Conservation (phyloP, 2,329 filamentous ascomycete genomes). For the Alternaria arborescens region DNA sequence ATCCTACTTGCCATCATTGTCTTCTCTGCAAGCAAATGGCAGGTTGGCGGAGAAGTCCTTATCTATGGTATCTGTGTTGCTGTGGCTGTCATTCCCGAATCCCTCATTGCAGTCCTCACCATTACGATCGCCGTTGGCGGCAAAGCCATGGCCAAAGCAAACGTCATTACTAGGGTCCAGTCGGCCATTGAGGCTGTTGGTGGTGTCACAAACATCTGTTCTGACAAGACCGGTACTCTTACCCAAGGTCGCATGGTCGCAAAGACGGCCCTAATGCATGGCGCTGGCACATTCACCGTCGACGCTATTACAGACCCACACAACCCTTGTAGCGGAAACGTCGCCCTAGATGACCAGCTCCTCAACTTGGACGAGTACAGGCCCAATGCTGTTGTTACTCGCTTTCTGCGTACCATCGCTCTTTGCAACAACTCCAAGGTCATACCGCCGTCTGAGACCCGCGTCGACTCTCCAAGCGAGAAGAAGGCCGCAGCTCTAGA, state of each 20-base stretch:
- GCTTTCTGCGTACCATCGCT: slow-evolving; percentile 49
- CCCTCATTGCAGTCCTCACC: slow-evolving; percentile 71
- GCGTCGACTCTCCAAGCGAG: slow-evolving; percentile 60
- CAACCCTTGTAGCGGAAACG: slow-evolving; percentile 46
- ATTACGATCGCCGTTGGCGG: slow-evolving; percentile 66
- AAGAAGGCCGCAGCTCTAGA: slow-evolving; percentile 54
- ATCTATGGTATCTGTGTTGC: slow-evolving; percentile 60
- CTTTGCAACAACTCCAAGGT: slow-evolving; percentile 53
- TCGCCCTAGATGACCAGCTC: slow-evolving; percentile 40
- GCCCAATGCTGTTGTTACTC: slow-evolving; percentile 30
- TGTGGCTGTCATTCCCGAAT: slow-evolving; percentile 58
- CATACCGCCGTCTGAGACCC: slow-evolving; percentile 29
- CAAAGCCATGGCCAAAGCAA: slow-evolving; percentile 53
- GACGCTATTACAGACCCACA: slow-evolving; percentile 48
- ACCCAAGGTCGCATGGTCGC: slow-evolving; percentile 54
- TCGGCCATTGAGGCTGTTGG: slow-evolving; percentile 53
- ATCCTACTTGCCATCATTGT: slow-evolving; percentile 75
- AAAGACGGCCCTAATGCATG: slow-evolving; percentile 49
- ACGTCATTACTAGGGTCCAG: slow-evolving; percentile 53
- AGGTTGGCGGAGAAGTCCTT: slow-evolving; percentile 54
- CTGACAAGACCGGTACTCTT: slow-evolving; percentile 53
- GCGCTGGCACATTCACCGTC: slow-evolving; percentile 44
- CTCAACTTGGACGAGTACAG: slow-evolving; percentile 37
- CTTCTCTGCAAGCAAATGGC: slow-evolving; percentile 66
- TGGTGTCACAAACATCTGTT: slow-evolving; percentile 54